phyloP scores from a whole-genome alignment of 2,329 filamentous ascomycete species.

The Xylariaceae sp. region DNA sequence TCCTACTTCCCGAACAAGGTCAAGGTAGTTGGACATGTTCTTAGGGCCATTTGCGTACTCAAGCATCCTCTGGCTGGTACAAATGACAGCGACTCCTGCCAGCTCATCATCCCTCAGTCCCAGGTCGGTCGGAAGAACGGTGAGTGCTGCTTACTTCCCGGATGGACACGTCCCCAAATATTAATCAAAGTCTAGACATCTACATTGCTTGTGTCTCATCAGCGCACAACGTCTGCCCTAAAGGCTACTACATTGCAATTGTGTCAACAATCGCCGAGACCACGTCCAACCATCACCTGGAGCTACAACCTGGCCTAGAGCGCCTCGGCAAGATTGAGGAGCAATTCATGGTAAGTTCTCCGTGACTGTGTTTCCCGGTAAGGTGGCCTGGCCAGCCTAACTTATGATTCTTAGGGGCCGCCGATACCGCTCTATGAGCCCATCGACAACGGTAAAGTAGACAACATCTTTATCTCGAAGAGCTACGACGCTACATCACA shows the following conservation, averaged over 20 bases:
- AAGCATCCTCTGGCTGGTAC: slow-evolving; percentile 93
- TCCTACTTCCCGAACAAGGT: slow-evolving; percentile 94
- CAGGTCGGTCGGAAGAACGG: slow-evolving; percentile 96
- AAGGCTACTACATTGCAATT: slow-evolving; percentile 98
- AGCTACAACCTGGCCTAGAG: slow-evolving; percentile 88
- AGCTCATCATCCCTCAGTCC: slow-evolving; percentile 96
- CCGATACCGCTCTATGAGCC: slow-evolving; percentile 95
- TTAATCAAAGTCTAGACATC: slow-evolving; percentile 46
- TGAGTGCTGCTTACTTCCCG: slow-evolving; percentile 40
- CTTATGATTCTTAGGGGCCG: slow-evolving; percentile 49
- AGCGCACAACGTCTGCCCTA: slow-evolving; percentile 96
- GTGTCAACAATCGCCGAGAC: slow-evolving; percentile 96
- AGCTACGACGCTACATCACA: slow-evolving; percentile 97
- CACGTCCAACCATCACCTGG: slow-evolving; percentile 87
- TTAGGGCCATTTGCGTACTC: slow-evolving; percentile 96
- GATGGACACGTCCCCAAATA: background rate
- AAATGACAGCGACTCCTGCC: slow-evolving; percentile 80
- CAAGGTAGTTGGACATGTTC: slow-evolving; percentile 79
- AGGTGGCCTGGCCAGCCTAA: slow-evolving; percentile 1
- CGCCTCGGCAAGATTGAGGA: slow-evolving; percentile 91
- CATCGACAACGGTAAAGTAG: slow-evolving; percentile 71
- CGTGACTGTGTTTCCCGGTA: background rate
- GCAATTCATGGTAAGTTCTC: slow-evolving; percentile 74
- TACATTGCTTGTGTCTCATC: slow-evolving; percentile 96
- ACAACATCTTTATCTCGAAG: slow-evolving; percentile 97